A percentile compares a stretch with the other conserved stretches of the same genome.
Conservation (phyloP, 106 monocot species). For the Gastrodia elata region DNA sequence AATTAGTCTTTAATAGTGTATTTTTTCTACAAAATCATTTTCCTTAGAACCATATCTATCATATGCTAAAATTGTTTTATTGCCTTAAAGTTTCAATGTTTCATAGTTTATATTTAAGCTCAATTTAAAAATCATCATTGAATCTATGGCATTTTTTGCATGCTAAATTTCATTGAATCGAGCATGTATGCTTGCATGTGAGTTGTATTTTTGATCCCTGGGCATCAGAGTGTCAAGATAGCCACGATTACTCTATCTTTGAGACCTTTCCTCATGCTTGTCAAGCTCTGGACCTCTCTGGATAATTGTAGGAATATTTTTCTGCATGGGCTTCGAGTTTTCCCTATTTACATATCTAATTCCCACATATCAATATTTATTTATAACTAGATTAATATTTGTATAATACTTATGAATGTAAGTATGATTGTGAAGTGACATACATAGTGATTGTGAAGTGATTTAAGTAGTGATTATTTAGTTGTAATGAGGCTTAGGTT, state of each 20-base stretch:
- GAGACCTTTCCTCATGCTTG: background rate
- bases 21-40: background rate
- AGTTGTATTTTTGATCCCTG: background rate
- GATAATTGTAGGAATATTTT: no score
- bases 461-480: no score
- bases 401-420: no score
- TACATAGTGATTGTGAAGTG: no score
- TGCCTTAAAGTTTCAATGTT: background rate
- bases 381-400: no score
- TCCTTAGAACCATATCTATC: background rate
- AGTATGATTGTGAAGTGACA: no score
- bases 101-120: background rate
- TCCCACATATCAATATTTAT: no score
- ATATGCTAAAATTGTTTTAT: background rate
- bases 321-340: no score
- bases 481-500: no score
- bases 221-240: background rate
- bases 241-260: background rate
- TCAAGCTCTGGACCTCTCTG: background rate
- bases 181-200: no score
- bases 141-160: background rate
- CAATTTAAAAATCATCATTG: background rate
- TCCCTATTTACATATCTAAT: no score
- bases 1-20: background rate
- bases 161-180: background rate